Conservation (phyloP, 306 rosid genomes). For the Rosa multiflora region DNA sequence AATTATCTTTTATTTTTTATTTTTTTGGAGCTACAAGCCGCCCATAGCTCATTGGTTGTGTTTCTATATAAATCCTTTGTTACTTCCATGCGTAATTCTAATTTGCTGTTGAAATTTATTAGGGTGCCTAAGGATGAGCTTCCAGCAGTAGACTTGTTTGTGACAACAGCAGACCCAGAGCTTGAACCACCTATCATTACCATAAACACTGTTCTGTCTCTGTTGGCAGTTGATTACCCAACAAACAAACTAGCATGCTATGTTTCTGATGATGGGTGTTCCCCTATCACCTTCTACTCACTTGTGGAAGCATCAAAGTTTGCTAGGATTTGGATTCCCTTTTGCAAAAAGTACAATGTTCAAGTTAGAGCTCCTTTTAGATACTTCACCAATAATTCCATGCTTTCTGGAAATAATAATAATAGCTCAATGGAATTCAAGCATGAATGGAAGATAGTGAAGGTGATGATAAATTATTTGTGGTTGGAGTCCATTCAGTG, state of each 20-base stretch:
- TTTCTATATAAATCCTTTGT: neutral
- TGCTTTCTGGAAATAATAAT: neutral
- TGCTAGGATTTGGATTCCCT: slow-evolving; percentile 63
- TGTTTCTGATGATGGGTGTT: slow-evolving; percentile 67
- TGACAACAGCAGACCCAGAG: slow-evolving; percentile 59
- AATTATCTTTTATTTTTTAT: too few relatives aligned
- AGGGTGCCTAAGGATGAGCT: slow-evolving; percentile 48
- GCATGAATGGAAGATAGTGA: slow-evolving; percentile 29
- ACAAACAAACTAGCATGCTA: slow-evolving; percentile 67
- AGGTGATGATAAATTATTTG: slow-evolving; percentile 32
- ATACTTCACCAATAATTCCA: slow-evolving; percentile 29
- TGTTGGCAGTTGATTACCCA: slow-evolving; percentile 69
- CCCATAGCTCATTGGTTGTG: neutral
- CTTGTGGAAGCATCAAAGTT: slow-evolving; percentile 56
- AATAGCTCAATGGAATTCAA: slow-evolving; percentile 9
- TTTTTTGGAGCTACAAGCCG: neutral
- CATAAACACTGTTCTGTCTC: slow-evolving; percentile 61
- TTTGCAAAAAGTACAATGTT: slow-evolving; percentile 49
- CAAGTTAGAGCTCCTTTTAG: slow-evolving; percentile 61
- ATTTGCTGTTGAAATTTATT: neutral
- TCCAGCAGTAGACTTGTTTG: slow-evolving; percentile 58
- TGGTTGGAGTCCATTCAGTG: neutral
- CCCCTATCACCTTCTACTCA: slow-evolving; percentile 53
- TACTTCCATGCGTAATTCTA: neutral
- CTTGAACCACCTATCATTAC: slow-evolving; percentile 65